phyloP scores from a whole-genome alignment of 805 yeast genomes.

The Grigorovia jiainica region DNA sequence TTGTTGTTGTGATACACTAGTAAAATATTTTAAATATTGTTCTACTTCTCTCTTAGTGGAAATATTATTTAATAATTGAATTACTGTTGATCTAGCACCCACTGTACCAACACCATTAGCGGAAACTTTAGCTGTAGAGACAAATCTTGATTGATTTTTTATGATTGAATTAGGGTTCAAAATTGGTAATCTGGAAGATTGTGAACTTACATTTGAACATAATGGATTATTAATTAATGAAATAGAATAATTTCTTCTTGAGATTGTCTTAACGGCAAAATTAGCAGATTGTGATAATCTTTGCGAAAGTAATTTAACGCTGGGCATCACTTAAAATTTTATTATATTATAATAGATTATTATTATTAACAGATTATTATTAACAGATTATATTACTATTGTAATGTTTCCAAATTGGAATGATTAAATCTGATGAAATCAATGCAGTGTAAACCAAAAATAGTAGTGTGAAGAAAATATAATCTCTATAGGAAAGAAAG shows the following conservation, averaged over 20 bases:
- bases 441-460: no score
- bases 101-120: slow-evolving; percentile 21
- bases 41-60: slow-evolving; percentile 98
- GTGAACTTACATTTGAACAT: not conserved
- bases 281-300: not conserved
- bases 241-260: not conserved
- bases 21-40: slow-evolving; percentile 91
- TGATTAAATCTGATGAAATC: no score
- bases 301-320: not conserved
- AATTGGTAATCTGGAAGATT: not conserved
- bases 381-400: no score
- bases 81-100: slow-evolving; percentile 83
- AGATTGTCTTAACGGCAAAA: not conserved
- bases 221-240: not conserved
- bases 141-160: not conserved
- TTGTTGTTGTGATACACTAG: slow-evolving; percentile 92
- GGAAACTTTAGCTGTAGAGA: not conserved
- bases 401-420: no score
- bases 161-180: no score
- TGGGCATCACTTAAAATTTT: not conserved
- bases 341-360: no score
- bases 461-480: no score
- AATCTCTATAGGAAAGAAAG: slow-evolving; percentile 9
- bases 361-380: no score
- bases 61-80: slow-evolving; percentile 87